A percentile compares a stretch with the other conserved stretches of the same genome.
These are phyloP conservation scores for Russula sp. DNA, from an alignment of 768 basidiomycete genomes.

Conservation along the genomic window DNA sequence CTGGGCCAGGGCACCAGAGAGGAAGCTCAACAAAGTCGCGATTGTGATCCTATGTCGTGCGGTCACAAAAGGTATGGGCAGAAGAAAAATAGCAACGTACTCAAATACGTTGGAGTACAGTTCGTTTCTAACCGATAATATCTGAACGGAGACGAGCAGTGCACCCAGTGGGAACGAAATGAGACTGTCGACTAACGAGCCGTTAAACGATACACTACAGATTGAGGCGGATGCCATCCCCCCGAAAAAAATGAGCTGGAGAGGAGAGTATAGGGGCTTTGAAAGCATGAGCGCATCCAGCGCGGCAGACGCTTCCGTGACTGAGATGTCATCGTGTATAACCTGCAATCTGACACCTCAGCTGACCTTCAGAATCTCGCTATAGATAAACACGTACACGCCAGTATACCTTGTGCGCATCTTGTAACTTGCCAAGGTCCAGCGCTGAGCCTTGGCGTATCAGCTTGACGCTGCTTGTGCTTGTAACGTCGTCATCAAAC, in stretches of 20 bases:
- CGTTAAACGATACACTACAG: slow-evolving; percentile 67
- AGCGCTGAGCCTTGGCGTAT: slow-evolving; percentile 68
- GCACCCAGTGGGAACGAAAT: slow-evolving; percentile 72
- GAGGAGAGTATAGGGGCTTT: slow-evolving; percentile 56
- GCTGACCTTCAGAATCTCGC: neutral
- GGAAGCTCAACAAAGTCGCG: slow-evolving; percentile 74
- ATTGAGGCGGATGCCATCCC: slow-evolving; percentile 76
- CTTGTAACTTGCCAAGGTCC: slow-evolving; percentile 73
- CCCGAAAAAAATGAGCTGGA: slow-evolving; percentile 65
- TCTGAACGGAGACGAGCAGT: slow-evolving; percentile 69
- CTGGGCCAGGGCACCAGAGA: slow-evolving; percentile 69
- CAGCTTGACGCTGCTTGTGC: slow-evolving; percentile 78
- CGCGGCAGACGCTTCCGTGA: slow-evolving; percentile 64
- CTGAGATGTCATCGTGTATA: slow-evolving; percentile 78
- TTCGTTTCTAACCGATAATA: slow-evolving; percentile 69
- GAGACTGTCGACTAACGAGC: slow-evolving; percentile 74
- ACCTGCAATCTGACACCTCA: slow-evolving; percentile 45
- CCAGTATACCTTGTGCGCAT: slow-evolving; percentile 73
- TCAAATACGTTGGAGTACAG: slow-evolving; percentile 80
- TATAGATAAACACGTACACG: slow-evolving; percentile 42
- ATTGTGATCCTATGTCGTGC: slow-evolving; percentile 62
- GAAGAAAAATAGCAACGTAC: slow-evolving; percentile 37
- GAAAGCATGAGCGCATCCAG: slow-evolving; percentile 74
- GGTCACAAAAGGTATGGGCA: slow-evolving; percentile 13
- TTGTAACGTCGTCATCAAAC: slow-evolving; percentile 76